Percentiles rank a stretch among this genome's conserved stretches.
Conservation (phyloP, 2,329 filamentous ascomycete genomes). For the Coniochaeta hoffmannii region DNA sequence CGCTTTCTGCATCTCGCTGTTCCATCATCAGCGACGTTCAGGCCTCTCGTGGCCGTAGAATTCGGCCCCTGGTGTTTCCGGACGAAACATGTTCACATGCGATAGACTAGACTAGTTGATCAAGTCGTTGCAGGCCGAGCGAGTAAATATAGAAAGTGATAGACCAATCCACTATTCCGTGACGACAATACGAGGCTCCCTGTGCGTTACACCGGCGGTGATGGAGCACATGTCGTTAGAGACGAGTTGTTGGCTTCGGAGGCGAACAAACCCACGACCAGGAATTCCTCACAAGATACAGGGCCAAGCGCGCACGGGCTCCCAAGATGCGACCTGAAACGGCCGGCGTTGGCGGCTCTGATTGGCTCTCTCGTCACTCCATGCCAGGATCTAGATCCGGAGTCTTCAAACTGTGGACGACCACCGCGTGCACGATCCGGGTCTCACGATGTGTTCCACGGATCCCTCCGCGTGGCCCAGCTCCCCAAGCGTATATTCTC, state of each 20-base stretch:
- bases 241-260: background rate
- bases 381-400: background rate
- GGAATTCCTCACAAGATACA: background rate
- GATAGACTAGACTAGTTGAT: background rate
- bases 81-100: background rate
- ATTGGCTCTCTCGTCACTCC: background rate
- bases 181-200: background rate
- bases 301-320: background rate
- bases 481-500: background rate
- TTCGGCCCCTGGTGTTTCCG: background rate
- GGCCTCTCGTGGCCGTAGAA: background rate
- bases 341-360: background rate
- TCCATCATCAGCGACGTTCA: background rate
- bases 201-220: background rate
- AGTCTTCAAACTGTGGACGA: background rate
- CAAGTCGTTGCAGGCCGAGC: background rate
- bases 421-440: background rate
- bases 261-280: background rate
- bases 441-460: background rate
- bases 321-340: conserved; percentile 2
- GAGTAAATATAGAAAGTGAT: background rate
- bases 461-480: background rate
- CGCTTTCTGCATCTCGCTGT: background rate
- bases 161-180: background rate
- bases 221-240: background rate